Evolutionary conservation across 2,329 filamentous ascomycete genomes (phyloP).

Genomic region (Colletotrichum sp.): DNA sequence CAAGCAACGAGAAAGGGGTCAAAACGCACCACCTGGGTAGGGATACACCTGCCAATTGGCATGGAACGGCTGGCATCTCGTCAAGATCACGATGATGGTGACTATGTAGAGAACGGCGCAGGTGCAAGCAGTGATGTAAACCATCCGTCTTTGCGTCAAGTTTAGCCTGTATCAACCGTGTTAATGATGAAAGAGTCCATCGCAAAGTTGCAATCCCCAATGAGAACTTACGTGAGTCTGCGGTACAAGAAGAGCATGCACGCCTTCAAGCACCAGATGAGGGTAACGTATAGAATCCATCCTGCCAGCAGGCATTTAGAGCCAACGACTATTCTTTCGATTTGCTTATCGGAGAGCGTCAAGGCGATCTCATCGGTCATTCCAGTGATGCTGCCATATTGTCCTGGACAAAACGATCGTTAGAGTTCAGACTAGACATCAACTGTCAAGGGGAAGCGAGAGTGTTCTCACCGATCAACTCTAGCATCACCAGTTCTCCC

Average conservation of each 20-base stretch:
- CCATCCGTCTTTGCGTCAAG: constrained; percentile 24
- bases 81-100: constrained; percentile 25
- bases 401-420: constrained; percentile 25
- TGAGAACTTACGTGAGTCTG: not conserved
- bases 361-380: constrained; percentile 25
- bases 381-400: constrained; percentile 27
- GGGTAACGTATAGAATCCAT: constrained; percentile 44
- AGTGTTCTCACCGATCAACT: constrained; percentile 1
- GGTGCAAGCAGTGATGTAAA: constrained; percentile 20
- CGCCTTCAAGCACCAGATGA: constrained; percentile 48
- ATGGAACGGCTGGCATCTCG: constrained; percentile 25
- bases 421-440: not conserved
- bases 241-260: constrained; percentile 46
- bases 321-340: constrained; percentile 23
- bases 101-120: constrained; percentile 22
- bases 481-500: constrained; percentile 4
- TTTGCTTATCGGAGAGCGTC: constrained; percentile 13
- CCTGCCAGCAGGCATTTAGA: constrained; percentile 35
- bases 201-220: too few species aligned
- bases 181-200: not conserved
- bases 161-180: constrained; percentile 16
- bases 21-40: constrained; percentile 24
- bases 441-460: not conserved
- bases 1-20: not conserved
- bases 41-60: constrained; percentile 30